Conservation (phyloP, 1,284 basidiomycete species). For the Laetiporus sulphureus region DNA sequence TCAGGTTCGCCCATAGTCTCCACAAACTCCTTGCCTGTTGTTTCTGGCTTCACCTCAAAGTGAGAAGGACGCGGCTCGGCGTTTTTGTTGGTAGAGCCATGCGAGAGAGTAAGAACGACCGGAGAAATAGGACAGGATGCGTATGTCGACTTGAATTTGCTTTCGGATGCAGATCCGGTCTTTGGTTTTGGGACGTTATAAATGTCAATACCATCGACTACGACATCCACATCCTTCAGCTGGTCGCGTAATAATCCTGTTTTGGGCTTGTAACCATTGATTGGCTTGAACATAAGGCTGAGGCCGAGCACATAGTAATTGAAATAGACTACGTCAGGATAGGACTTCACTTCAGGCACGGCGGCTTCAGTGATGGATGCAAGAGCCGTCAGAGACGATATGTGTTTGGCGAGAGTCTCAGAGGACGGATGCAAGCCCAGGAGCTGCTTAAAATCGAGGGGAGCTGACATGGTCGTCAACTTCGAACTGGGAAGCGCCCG, state of each 20-base stretch:
- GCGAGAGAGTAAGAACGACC: conserved; percentile 35
- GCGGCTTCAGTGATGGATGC: conserved; percentile 16
- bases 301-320: conserved; percentile 77
- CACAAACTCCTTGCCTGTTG: conserved; percentile 75
- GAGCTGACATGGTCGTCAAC: neutral
- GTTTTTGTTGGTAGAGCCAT: conserved; percentile 31
- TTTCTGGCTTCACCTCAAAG: conserved; percentile 42
- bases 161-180: conserved; percentile 17
- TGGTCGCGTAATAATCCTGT: conserved; percentile 38
- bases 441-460: conserved; percentile 31
- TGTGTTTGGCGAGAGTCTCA: conserved; percentile 33
- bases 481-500: neutral
- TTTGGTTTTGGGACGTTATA: conserved; percentile 53
- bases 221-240: conserved; percentile 42
- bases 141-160: conserved; percentile 36
- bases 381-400: conserved; percentile 32
- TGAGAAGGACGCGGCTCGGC: conserved; percentile 30
- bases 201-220: conserved; percentile 71
- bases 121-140: conserved; percentile 48
- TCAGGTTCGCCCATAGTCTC: conserved; percentile 71
- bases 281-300: conserved; percentile 66
- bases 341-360: conserved; percentile 66
- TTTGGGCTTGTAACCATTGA: conserved; percentile 52
- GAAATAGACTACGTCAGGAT: conserved; percentile 78
- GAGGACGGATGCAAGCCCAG: conserved; percentile 40